phyloP scores from a whole-genome alignment of 1,139 yeast genomes.

The Kodamaea anthophila region DNA sequence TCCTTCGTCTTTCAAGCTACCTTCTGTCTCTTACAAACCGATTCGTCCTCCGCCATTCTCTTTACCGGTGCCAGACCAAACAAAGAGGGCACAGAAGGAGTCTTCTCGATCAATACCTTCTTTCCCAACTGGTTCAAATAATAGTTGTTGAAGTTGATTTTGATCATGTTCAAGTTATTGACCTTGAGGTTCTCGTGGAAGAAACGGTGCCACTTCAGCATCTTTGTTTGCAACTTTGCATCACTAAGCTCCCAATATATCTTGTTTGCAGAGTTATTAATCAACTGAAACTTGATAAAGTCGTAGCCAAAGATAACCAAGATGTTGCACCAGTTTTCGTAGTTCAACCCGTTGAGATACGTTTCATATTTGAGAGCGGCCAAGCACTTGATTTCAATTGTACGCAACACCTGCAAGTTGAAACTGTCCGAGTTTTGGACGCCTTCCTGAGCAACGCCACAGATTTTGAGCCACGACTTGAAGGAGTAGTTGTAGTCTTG shows the following conservation, averaged over 20 bases:
- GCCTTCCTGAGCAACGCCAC: slow-evolving; percentile 44
- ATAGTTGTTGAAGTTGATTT: slow-evolving; percentile 26
- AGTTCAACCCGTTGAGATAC: slow-evolving; percentile 43
- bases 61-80: slow-evolving; percentile 12
- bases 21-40: too few species aligned
- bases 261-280: slow-evolving; percentile 16
- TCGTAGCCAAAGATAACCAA: slow-evolving; percentile 41
- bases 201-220: slow-evolving; percentile 28
- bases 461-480: slow-evolving; percentile 69
- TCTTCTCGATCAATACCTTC: slow-evolving; percentile 22
- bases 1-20: too few species aligned
- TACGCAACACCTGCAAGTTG: slow-evolving; percentile 38
- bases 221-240: slow-evolving; percentile 16
- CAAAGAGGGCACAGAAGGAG: slow-evolving; percentile 14
- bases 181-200: slow-evolving; percentile 16
- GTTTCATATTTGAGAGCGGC: slow-evolving; percentile 49
- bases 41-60: slow-evolving; percentile 15
- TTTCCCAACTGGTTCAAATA: slow-evolving; percentile 30
- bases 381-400: slow-evolving; percentile 52
- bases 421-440: slow-evolving; percentile 13
- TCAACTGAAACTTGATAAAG: slow-evolving; percentile 23
- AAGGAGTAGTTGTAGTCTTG: slow-evolving; percentile 70
- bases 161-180: slow-evolving; percentile 13
- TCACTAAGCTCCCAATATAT: slow-evolving; percentile 27
- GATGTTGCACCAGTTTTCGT: slow-evolving; percentile 51